Conservation (phyloP, 2,329 filamentous ascomycete species). For the Diaporthe humulicola region DNA sequence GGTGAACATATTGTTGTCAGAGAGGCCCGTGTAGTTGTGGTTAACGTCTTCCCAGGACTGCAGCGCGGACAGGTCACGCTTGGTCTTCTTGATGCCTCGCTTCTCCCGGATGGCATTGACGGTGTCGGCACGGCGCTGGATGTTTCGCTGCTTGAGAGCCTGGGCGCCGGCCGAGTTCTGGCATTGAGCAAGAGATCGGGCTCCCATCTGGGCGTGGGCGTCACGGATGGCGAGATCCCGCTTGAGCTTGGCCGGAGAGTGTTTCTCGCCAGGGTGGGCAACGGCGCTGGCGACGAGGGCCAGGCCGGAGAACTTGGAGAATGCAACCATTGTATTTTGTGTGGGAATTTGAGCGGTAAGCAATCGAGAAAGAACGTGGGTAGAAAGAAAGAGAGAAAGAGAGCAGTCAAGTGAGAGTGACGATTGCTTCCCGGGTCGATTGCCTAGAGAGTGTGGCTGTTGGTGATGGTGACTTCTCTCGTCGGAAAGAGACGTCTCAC, state of each 20-base stretch:
- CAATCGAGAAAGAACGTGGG: neutral
- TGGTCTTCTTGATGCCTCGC: slow-evolving; percentile 51
- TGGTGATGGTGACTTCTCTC: slow-evolving; percentile 5
- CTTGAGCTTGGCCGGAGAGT: slow-evolving; percentile 47
- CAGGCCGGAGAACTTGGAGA: slow-evolving; percentile 35
- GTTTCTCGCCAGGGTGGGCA: slow-evolving; percentile 52
- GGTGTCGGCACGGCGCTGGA: slow-evolving; percentile 55
- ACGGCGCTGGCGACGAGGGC: slow-evolving; percentile 45
- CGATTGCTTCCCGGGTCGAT: slow-evolving; percentile 1
- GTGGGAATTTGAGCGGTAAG: neutral
- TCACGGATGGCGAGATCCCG: slow-evolving; percentile 52
- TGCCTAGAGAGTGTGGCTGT: slow-evolving; percentile 5
- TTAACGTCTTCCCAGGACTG: slow-evolving; percentile 50
- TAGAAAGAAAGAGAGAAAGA: neutral
- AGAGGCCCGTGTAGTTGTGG: slow-evolving; percentile 49
- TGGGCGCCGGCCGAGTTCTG: slow-evolving; percentile 53
- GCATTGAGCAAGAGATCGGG: slow-evolving; percentile 43
- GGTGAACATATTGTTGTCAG: slow-evolving; percentile 49
- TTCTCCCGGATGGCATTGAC: slow-evolving; percentile 55
- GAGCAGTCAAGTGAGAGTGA: slow-evolving; percentile 9
- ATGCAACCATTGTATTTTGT: slow-evolving; percentile 35
- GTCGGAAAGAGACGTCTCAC: neutral
- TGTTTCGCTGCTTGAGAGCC: slow-evolving; percentile 54
- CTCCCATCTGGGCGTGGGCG: slow-evolving; percentile 47
- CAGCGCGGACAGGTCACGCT: slow-evolving; percentile 50